phyloP scores from a whole-genome alignment of 2,329 filamentous ascomycete genomes.

The Fusarium sp. region DNA sequence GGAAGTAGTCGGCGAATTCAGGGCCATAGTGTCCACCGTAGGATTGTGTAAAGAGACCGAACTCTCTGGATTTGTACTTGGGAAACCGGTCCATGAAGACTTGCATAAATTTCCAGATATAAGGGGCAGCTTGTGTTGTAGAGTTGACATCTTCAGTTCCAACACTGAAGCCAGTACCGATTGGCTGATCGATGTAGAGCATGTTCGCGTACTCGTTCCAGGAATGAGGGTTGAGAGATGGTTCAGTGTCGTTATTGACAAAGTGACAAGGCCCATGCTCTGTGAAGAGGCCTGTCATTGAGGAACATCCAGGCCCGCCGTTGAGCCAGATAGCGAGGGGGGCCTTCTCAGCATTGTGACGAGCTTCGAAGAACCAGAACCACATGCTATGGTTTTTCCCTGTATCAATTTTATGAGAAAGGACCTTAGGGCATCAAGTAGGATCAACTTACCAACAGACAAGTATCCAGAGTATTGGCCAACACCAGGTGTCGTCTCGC shows the following conservation, averaged over 20 bases:
- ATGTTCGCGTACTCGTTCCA: slow-evolving; percentile 73
- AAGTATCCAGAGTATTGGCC: slow-evolving; percentile 74
- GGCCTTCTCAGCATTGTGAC: slow-evolving; percentile 51
- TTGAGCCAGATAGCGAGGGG: slow-evolving; percentile 67
- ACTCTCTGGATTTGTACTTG: slow-evolving; percentile 67
- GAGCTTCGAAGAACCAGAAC: slow-evolving; percentile 63
- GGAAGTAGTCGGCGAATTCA: slow-evolving; percentile 63
- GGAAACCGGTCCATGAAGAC: slow-evolving; percentile 72
- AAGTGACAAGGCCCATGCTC: slow-evolving; percentile 86
- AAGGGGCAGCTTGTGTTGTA: slow-evolving; percentile 45
- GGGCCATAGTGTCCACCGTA: slow-evolving; percentile 70
- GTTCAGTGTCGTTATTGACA: slow-evolving; percentile 41
- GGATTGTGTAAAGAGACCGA: slow-evolving; percentile 63
- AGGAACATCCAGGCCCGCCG: slow-evolving; percentile 48
- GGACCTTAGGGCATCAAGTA: not conserved
- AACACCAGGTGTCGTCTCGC: slow-evolving; percentile 65
- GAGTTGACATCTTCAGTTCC: slow-evolving; percentile 44
- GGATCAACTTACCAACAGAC: slow-evolving; percentile 56
- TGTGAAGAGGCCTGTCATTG: slow-evolving; percentile 59
- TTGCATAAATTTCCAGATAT: slow-evolving; percentile 66
- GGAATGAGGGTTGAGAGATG: slow-evolving; percentile 65
- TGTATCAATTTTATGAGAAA: slow-evolving; percentile 38
- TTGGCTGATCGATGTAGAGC: slow-evolving; percentile 75
- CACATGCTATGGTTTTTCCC: slow-evolving; percentile 44
- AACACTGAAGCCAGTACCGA: slow-evolving; percentile 44